phyloP scores from a whole-genome alignment of 1,284 basidiomycete species.

The Malassezia psittaci region DNA sequence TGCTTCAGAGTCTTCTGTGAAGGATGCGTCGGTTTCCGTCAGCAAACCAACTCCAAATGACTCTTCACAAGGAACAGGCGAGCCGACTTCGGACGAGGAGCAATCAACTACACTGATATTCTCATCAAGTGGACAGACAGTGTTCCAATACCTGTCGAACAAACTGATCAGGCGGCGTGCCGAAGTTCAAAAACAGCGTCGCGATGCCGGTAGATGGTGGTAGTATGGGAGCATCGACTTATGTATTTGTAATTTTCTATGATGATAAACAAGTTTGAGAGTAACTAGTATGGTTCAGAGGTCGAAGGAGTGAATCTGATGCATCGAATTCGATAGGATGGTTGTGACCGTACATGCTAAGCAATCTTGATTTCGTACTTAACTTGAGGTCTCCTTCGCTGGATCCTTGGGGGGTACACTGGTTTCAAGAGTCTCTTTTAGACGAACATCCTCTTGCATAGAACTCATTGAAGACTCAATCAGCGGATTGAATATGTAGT shows the following conservation, averaged over 20 bases:
- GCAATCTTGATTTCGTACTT: no score
- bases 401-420: not conserved
- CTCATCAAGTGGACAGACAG: slow-evolving; percentile 23
- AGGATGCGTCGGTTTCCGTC: no score
- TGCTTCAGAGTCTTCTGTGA: no score
- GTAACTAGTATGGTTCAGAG: no score
- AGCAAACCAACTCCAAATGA: no score
- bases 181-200: slow-evolving; percentile 23
- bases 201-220: slow-evolving; percentile 34
- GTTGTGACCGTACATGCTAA: no score
- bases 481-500: slow-evolving; percentile 16
- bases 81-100: no score
- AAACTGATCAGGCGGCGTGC: slow-evolving; percentile 36
- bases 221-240: slow-evolving; percentile 13
- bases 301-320: no score
- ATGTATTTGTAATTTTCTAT: not conserved
- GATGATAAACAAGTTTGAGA: no score
- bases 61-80: no score
- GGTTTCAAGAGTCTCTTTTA: not conserved
- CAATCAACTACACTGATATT: slow-evolving; percentile 15
- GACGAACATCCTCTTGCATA: not conserved
- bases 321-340: no score
- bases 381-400: not conserved
- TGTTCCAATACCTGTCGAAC: slow-evolving; percentile 38
- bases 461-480: slow-evolving; percentile 4